Percentiles rank a stretch among this genome's conserved stretches.
phyloP scores from a whole-genome alignment of 768 basidiomycete genomes.

The Macrocybe gigantea region DNA sequence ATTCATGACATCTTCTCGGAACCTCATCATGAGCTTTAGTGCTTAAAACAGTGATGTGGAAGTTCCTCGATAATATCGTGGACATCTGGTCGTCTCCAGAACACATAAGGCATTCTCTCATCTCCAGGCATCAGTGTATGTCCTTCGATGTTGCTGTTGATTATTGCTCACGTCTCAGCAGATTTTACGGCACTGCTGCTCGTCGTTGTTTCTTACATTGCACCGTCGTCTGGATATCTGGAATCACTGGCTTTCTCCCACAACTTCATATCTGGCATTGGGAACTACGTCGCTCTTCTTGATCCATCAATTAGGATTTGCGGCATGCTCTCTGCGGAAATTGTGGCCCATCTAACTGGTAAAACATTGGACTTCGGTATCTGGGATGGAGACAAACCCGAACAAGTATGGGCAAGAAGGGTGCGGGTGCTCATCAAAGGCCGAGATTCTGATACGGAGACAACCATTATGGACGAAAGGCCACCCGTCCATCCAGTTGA shows the following conservation, averaged over 20 bases:
- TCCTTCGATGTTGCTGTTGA: slow-evolving; percentile 5
- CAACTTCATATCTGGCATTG: slow-evolving; percentile 62
- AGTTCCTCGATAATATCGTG: slow-evolving; percentile 42
- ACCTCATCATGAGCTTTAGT: neutral
- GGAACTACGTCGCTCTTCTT: slow-evolving; percentile 71
- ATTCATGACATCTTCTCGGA: neutral
- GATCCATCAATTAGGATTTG: slow-evolving; percentile 74
- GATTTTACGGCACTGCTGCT: slow-evolving; percentile 74
- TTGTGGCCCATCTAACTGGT: slow-evolving; percentile 54
- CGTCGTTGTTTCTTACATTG: slow-evolving; percentile 55
- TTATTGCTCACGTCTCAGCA: slow-evolving; percentile 20
- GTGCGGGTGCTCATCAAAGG: slow-evolving; percentile 47
- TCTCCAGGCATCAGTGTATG: slow-evolving; percentile 74
- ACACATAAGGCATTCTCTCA: slow-evolving; percentile 74
- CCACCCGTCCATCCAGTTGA: neutral
- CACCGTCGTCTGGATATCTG: slow-evolving; percentile 39
- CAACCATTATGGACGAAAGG: slow-evolving; percentile 10
- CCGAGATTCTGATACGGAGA: slow-evolving; percentile 46
- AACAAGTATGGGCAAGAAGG: slow-evolving; percentile 56
- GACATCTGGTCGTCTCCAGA: slow-evolving; percentile 72
- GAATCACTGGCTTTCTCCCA: slow-evolving; percentile 45
- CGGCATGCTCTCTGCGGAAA: slow-evolving; percentile 91
- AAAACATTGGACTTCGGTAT: slow-evolving; percentile 73
- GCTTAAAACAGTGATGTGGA: slow-evolving; percentile 32
- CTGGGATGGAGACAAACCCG: slow-evolving; percentile 76